Percentiles rank a stretch among this genome's conserved stretches.
Conservation (phyloP, 108 stramenopile genomes). For the Skeletonema potamos region DNA sequence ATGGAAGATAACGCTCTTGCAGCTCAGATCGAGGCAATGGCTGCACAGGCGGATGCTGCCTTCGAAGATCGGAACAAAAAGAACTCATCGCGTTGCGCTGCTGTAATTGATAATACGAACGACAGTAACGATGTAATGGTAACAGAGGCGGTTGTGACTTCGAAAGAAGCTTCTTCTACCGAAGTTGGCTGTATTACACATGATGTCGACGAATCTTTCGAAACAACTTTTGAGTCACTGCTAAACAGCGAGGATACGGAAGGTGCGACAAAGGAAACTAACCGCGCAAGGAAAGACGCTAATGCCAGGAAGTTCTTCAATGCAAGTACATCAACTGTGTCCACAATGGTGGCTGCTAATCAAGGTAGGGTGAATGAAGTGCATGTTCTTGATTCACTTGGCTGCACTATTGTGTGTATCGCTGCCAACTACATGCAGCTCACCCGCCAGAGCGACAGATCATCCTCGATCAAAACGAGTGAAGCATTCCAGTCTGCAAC, state of each 20-base stretch:
- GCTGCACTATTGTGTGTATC: constrained; percentile 46
- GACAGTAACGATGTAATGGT: not conserved
- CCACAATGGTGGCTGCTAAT: constrained; percentile 39
- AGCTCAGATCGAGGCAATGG: constrained; percentile 49
- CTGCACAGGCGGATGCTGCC: constrained; percentile 37
- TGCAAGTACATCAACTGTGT: constrained; percentile 41
- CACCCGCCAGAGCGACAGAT: not conserved
- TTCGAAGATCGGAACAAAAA: constrained; percentile 30
- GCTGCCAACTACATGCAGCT: constrained; percentile 44
- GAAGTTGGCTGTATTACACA: not conserved
- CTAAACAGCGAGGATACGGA: not conserved
- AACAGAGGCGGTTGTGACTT: not conserved
- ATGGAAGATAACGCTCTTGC: constrained; percentile 37
- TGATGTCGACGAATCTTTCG: not conserved
- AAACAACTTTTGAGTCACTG: not conserved
- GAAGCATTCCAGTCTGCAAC: constrained; percentile 43
- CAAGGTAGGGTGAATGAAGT: constrained; percentile 46
- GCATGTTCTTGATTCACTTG: constrained; percentile 44
- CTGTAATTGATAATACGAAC: not conserved
- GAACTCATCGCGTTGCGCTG: not conserved
- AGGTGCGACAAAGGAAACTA: not conserved
- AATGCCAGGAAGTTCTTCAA: constrained; percentile 37
- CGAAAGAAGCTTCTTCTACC: not conserved
- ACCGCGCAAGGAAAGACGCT: constrained; percentile 8
- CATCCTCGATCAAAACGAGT: constrained; percentile 11